Evolutionary conservation across 106 monocot species (phyloP).

Genomic region (Apostasia shenzhenica): DNA sequence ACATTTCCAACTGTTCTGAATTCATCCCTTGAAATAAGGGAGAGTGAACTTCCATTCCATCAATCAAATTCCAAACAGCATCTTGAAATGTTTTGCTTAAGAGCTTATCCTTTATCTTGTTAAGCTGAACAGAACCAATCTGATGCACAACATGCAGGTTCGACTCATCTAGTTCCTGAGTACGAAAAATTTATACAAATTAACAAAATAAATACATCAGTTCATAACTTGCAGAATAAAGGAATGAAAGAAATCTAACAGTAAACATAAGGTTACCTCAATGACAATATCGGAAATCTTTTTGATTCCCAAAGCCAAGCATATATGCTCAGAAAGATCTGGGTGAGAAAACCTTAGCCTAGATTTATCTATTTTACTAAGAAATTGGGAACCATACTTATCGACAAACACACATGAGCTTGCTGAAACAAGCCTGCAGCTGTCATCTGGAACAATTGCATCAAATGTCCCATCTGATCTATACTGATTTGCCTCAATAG

Average conservation of each 20-base stretch:
- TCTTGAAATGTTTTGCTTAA: conserved; percentile 69
- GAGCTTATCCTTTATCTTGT: conserved; percentile 70
- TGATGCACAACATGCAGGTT: conserved; percentile 40
- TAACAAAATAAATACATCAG: background rate
- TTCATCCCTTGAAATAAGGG: conserved; percentile 53
- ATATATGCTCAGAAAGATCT: conserved; percentile 64
- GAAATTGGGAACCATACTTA: conserved; percentile 58
- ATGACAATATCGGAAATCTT: conserved; percentile 79
- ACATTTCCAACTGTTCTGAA: conserved; percentile 30
- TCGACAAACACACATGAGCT: conserved; percentile 87
- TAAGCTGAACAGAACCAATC: conserved; percentile 45
- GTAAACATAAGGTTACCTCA: conserved; percentile 45
- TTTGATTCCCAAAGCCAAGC: conserved; percentile 59
- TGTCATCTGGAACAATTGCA: conserved; percentile 88
- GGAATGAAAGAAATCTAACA: background rate
- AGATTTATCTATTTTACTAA: conserved; percentile 69
- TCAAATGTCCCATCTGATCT: conserved; percentile 33
- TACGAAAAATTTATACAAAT: background rate
- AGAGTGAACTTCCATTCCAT: conserved; percentile 33
- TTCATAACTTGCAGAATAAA: background rate
- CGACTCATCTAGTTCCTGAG: conserved; percentile 50
- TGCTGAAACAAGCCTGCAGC: conserved; percentile 89
- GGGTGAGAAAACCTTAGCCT: conserved; percentile 85
- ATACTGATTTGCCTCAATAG: conserved; percentile 20
- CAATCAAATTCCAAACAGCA: conserved; percentile 42